Evolutionary conservation across 306 rosid genomes (phyloP), one percentile per base, ranked within the genome.

Genomic region (Fagus sylvatica): DNA sequence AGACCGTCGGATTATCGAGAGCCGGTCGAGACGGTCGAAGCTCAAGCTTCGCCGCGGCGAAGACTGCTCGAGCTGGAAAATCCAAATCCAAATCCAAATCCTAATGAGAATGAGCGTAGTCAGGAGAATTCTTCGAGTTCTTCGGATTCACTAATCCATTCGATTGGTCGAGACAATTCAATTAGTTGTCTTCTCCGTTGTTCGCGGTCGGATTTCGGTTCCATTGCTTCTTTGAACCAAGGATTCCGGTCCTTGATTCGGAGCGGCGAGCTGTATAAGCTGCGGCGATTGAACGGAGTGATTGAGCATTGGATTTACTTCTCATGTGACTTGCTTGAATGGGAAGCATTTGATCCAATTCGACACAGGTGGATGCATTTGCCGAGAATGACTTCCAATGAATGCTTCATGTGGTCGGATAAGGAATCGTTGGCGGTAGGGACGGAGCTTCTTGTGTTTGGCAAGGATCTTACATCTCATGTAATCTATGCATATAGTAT

Each of bases 401-500:
- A 92, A 32, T 94, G 98, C 82, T 94, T 94, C 85, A 89, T 84
- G 97, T 88, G 88, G 37, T 89, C 97, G 0, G 98, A 94, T 46
- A 94, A 94, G 84, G 98, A 94, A 64, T 94, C 98, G n/a, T 82
- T 92, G 66, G 98, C 97, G 28, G 98, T 94, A 53, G 98, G 98
- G 51, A 90, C 97, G 1, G 98, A 94, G 46, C 98, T 94, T 68
- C 98, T 94, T 65, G 97, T 94, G 15, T 94, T 94, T 73, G 98
- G 98, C 62, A 90, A 85, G 84, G 97, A 84, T 83, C 49, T 81
- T 56, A 88, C 72, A 4, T 87, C 96, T 64, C 91, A 85, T 71
- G 96, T 92, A 55, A 92, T 89, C 34, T 89, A 81, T 74, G 84
- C 97, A 76, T 94, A 94, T 73, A 94, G 98, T 76, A 90, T 94